Percentiles rank a stretch among this genome's conserved stretches.
Conservation (phyloP, 352 stramenopile species). For the Pythium sukuiense region DNA sequence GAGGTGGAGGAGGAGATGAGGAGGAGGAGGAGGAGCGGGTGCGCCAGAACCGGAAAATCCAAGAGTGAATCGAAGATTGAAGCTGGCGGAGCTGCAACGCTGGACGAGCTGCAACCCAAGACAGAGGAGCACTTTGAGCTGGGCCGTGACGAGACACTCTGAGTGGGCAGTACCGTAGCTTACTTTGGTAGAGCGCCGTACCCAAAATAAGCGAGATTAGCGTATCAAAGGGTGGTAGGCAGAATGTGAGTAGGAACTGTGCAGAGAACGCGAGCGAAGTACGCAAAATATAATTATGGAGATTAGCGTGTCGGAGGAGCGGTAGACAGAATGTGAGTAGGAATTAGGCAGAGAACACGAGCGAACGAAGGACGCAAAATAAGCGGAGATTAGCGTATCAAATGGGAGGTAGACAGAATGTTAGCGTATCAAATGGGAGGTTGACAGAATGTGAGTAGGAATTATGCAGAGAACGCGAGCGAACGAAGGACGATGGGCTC, state of each 20-base stretch:
- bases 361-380: slow-evolving; percentile 12
- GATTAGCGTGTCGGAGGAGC: background rate
- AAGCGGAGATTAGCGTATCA: slow-evolving; percentile 5
- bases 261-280: too few species aligned
- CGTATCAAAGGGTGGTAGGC: background rate
- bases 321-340: too few species aligned
- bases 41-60: slow-evolving; percentile 20
- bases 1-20: background rate
- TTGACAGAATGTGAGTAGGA: too few species aligned
- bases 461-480: background rate
- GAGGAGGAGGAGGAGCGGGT: background rate
- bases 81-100: background rate
- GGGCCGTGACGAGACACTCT: background rate
- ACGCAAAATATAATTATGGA: slow-evolving; percentile 12
- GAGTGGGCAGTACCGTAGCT: background rate
- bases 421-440: too few species aligned
- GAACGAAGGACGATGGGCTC: background rate
- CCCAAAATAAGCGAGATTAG: slow-evolving; percentile 19
- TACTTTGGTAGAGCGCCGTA: slow-evolving; percentile 11
- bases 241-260: background rate
- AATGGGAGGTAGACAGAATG: background rate
- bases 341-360: background rate
- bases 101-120: background rate
- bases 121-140: background rate
- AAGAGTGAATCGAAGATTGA: slow-evolving; percentile 12